These are phyloP conservation scores for Phragmites australis DNA, from an alignment of 176 grass and related monocot species.

Conservation along the genomic window DNA sequence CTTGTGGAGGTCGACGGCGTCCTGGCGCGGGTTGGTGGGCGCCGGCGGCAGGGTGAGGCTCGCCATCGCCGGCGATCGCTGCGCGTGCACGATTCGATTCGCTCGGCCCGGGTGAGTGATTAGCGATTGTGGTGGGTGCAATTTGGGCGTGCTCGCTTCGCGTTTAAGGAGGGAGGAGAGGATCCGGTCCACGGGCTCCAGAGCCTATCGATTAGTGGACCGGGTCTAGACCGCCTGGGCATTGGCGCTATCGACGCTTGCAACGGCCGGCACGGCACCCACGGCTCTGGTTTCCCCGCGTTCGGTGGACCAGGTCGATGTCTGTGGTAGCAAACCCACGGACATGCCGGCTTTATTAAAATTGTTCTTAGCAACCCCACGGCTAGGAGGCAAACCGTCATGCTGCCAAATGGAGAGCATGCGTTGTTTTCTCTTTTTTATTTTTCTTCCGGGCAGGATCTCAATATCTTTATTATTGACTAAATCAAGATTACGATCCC, in stretches of 20 bases:
- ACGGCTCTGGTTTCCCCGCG: not conserved
- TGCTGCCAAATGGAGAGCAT: too few species aligned
- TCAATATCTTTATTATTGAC: too few species aligned
- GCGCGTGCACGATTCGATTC: conserved; percentile 43
- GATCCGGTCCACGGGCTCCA: accelerated
- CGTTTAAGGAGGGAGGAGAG: not conserved
- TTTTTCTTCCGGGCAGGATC: too few species aligned
- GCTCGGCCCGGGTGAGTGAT: conserved; percentile 5
- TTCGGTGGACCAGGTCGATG: not conserved
- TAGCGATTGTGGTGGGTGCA: not conserved
- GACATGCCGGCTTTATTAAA: too few species aligned
- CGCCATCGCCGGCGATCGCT: conserved; percentile 54
- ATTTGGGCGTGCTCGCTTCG: not conserved
- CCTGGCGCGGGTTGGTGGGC: conserved; percentile 68
- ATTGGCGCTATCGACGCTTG: not conserved
- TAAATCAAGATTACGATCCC: too few species aligned
- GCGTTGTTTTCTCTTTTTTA: too few species aligned
- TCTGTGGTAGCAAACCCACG: too few species aligned
- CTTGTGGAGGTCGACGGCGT: conserved; percentile 98
- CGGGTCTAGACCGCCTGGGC: conserved; percentile 6
- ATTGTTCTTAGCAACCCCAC: too few species aligned
- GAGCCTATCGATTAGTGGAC: conserved; percentile 17
- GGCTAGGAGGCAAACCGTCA: too few species aligned
- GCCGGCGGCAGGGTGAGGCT: conserved; percentile 74
- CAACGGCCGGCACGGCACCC: not conserved